A percentile compares a stretch with the other conserved stretches of the same genome.
These are phyloP conservation scores for Verticillium nonalfalfae DNA, from an alignment of 2,329 filamentous ascomycete species.

Conservation along the genomic window DNA sequence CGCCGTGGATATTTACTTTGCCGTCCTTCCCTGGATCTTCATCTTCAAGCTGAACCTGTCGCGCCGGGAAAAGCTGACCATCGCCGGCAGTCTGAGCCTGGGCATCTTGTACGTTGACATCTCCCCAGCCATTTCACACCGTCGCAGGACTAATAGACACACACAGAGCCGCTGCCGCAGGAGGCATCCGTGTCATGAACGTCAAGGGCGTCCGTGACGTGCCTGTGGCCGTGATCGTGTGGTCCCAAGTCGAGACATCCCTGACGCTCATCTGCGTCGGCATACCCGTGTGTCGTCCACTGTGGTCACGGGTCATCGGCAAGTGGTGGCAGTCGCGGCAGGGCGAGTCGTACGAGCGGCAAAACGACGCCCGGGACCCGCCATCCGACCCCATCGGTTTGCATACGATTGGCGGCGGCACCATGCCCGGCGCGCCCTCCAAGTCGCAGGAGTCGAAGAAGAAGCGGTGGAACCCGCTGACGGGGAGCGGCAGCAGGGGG, in stretches of 20 bases:
- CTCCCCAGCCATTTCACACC: neutral
- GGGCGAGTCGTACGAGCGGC: neutral
- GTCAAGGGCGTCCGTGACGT: slow-evolving; percentile 9
- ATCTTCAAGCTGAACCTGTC: slow-evolving; percentile 30
- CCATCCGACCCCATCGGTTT: neutral
- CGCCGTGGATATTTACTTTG: slow-evolving; percentile 29
- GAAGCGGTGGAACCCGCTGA: neutral
- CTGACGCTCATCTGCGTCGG: slow-evolving; percentile 15
- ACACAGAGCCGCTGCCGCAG: neutral
- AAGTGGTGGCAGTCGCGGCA: slow-evolving; percentile 1
- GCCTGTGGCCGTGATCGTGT: slow-evolving; percentile 11
- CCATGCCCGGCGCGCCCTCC: neutral
- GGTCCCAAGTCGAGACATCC: slow-evolving; percentile 12
- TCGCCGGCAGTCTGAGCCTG: slow-evolving; percentile 27
- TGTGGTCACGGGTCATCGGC: slow-evolving; percentile 5
- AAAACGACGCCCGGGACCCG: neutral
- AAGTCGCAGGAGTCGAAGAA: neutral
- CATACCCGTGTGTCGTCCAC: slow-evolving; percentile 14
- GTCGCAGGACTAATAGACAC: neutral
- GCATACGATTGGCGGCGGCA: neutral
- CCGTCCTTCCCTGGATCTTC: slow-evolving; percentile 34
- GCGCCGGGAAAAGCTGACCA: slow-evolving; percentile 26
- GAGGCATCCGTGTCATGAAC: slow-evolving; percentile 1
- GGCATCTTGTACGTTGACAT: slow-evolving; percentile 23
- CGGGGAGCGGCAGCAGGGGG: neutral